A percentile compares a stretch with the other conserved stretches of the same genome.
These are phyloP conservation scores for Gaeumannomyces tritici DNA, from an alignment of 2,329 filamentous ascomycete genomes.

Conservation along the genomic window DNA sequence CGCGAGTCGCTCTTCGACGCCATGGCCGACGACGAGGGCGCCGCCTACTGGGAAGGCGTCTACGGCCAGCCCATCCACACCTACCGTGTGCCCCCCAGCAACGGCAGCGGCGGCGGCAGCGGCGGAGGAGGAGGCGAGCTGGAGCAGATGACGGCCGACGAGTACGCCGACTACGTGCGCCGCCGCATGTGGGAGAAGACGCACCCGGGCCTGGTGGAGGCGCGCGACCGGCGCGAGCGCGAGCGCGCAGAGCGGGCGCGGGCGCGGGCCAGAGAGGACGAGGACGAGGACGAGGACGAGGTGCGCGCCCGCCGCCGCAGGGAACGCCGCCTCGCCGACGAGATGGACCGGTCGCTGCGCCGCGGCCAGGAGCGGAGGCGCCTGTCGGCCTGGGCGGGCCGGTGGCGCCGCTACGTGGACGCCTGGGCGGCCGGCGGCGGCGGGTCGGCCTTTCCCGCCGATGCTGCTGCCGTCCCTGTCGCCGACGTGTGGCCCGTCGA, in stretches of 20 bases:
- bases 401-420: conserved; percentile 55
- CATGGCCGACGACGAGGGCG: conserved; percentile 92
- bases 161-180: conserved; percentile 80
- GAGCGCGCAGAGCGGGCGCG: conserved; percentile 34
- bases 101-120: no score
- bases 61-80: conserved; percentile 91
- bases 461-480: conserved; percentile 17
- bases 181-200: conserved; percentile 94
- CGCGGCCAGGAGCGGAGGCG: conserved; percentile 55
- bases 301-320: conserved; percentile 26
- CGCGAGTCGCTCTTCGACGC: conserved; percentile 93
- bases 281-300: conserved; percentile 32
- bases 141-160: conserved; percentile 84
- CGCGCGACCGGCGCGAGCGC: conserved; percentile 53
- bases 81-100: conserved; percentile 36
- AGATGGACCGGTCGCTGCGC: conserved; percentile 60
- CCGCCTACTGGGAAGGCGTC: conserved; percentile 90
- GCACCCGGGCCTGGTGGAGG: conserved; percentile 72
- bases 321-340: conserved; percentile 38
- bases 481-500: conserved; percentile 60
- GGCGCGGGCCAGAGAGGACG: neutral
- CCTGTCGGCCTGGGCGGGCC: conserved; percentile 42
- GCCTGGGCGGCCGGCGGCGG: conserved; percentile 44
- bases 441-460: no score
- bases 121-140: conserved; percentile 37